These are phyloP conservation scores for Boletus rufocinnamomeus DNA, from an alignment of 768 basidiomycete genomes.

Conservation along the genomic window DNA sequence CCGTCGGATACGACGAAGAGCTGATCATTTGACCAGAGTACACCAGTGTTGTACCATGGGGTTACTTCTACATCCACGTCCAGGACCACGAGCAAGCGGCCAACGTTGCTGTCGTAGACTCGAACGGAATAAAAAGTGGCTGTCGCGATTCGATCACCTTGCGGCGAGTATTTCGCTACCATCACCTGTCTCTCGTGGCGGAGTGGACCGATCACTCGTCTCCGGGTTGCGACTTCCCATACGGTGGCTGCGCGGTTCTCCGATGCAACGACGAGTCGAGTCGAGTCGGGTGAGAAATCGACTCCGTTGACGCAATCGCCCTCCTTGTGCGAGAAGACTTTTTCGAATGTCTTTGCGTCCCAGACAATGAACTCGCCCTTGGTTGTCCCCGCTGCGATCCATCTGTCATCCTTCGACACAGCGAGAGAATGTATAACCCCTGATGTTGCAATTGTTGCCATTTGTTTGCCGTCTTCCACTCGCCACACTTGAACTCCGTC, in stretches of 20 bases:
- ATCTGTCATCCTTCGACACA: neutral
- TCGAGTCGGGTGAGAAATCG: neutral
- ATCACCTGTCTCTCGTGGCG: neutral
- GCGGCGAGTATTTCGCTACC: slow-evolving; percentile 1
- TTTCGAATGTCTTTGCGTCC: neutral
- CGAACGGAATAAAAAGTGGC: neutral
- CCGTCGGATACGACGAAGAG: neutral
- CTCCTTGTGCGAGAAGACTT: neutral
- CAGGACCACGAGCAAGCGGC: neutral
- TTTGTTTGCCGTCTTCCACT: no score
- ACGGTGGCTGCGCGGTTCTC: no score
- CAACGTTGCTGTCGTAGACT: neutral
- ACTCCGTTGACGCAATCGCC: no score
- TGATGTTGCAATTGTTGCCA: no score
- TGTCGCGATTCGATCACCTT: neutral
- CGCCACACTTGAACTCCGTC: no score
- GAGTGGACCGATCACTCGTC: neutral
- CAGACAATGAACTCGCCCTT: accelerated
- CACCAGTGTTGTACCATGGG: neutral
- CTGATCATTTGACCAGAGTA: slow-evolving; percentile 4
- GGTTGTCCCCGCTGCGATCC: neutral
- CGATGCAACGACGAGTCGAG: no score
- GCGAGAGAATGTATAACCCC: neutral
- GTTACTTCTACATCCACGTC: neutral
- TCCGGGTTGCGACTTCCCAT: neutral